Evolutionary conservation across 345 rosid species (phyloP), one percentile per base, ranked within the genome.

Genomic region (Gossypium herbaceum): DNA sequence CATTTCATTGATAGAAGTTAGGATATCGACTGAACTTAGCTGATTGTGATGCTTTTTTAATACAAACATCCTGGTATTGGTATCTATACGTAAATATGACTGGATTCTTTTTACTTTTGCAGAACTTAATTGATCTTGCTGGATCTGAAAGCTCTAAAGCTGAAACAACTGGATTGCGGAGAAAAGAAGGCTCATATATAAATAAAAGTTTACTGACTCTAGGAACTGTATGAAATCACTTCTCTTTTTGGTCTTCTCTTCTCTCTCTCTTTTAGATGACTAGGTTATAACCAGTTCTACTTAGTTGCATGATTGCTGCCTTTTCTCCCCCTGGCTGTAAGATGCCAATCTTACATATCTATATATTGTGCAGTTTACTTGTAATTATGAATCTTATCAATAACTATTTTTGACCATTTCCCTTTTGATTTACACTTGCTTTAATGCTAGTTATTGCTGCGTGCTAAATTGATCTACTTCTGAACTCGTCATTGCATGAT

Each of bases 61-160:
- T 50, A 5, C 47, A 58, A 43, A 50, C 67, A 1, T 48, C 13
- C 60, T 64, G 69, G 17, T 77, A 17, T 58, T 71, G 74, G 45
- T 5, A 4, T 45, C 20, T 63, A 12, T 50, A 3, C 41, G 1
- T 34, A 34, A 34, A 34, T 34, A 34, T 75, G n/a, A 60, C 68
- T 54, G 44, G 17, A 1, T 34, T 34, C 7, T 34, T 34, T 34
- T n/a, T 54, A 76, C 44, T 73, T 58, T 71, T 79, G 80, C 86
- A 88, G 92, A 78, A 90, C 75, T 82, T 90, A 70, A 90, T 88
- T 78, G 94, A 90, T 82, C 90, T 90, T 61, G 90, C 94, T 22
- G 94, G 94, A 71, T 90, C 94, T 62, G 94, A 90, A 79, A 90
- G 94, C 78, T 90, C 94, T 19, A 90, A 90, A 79, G 81, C 89